A percentile compares a stretch with the other conserved stretches of the same genome.
Conservation (phyloP, 179 eudicot genomes). For the Spinacia oleracea region DNA sequence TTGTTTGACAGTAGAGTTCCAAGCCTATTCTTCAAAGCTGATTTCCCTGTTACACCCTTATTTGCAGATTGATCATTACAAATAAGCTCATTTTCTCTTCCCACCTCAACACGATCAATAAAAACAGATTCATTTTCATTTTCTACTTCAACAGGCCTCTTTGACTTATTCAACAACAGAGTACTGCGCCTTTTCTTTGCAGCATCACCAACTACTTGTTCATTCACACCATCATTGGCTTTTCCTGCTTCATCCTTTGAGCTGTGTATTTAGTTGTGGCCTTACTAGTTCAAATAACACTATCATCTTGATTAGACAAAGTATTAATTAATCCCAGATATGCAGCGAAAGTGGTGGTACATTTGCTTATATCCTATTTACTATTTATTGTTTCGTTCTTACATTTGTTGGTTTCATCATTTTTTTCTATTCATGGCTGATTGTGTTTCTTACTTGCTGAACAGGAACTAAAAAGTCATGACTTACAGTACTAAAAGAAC, state of each 20-base stretch:
- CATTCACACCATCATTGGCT: slow-evolving; percentile 11
- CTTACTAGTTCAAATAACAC: no score
- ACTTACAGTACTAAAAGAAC: no score
- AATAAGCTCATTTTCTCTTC: slow-evolving; percentile 43
- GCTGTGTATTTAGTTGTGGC: no score
- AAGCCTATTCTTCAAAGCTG: slow-evolving; percentile 30
- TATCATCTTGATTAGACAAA: no score
- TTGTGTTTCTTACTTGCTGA: no score
- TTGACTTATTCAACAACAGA: slow-evolving; percentile 20
- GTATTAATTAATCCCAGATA: no score
- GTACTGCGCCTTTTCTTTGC: slow-evolving; percentile 29
- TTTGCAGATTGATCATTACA: slow-evolving; percentile 28
- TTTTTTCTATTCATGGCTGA: no score
- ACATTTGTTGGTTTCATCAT: no score
- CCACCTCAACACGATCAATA: slow-evolving; percentile 25
- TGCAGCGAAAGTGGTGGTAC: no score
- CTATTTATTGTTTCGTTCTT: no score
- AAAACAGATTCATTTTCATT: slow-evolving; percentile 39
- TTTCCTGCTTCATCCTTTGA: slow-evolving; percentile 20
- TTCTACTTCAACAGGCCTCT: slow-evolving; percentile 35
- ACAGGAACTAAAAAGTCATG: no score
- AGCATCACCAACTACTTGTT: slow-evolving; percentile 10
- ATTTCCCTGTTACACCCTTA: slow-evolving; percentile 22
- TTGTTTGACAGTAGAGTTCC: slow-evolving; percentile 22
- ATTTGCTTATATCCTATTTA: no score